Percentiles rank a stretch among this genome's conserved stretches.
Evolutionary conservation across 495 filamentous ascomycete species (phyloP).

Genomic region (Corynascus novoguineensis): DNA sequence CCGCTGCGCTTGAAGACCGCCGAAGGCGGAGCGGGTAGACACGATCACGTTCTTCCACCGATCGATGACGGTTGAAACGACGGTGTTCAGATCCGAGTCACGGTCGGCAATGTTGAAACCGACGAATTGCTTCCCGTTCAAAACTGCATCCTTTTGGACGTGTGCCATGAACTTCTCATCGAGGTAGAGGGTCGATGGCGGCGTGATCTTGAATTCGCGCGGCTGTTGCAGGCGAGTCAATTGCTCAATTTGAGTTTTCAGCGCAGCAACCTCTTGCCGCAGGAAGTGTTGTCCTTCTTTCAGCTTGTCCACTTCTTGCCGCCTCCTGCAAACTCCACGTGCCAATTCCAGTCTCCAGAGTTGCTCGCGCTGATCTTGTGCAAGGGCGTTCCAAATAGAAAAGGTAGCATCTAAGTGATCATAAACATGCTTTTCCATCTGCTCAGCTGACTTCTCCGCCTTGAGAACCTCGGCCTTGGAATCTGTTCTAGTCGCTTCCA

Average conservation of each 20-base stretch:
- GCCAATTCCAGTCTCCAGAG: constrained; percentile 75
- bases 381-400: constrained; percentile 60
- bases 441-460: constrained; percentile 37
- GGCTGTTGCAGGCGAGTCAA: constrained; percentile 64
- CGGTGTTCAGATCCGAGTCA: constrained; percentile 40
- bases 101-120: constrained; percentile 41
- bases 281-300: constrained; percentile 57
- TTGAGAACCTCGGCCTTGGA: constrained; percentile 37
- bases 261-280: constrained; percentile 65
- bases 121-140: constrained; percentile 21
- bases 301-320: constrained; percentile 57
- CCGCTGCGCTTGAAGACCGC: constrained; percentile 34
- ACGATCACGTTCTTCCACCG: constrained; percentile 50
- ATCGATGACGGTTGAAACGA: constrained; percentile 44
- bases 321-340: constrained; percentile 62
- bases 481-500: constrained; percentile 31
- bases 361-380: constrained; percentile 52
- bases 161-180: constrained; percentile 36
- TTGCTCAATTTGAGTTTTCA: constrained; percentile 63
- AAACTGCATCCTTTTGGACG: constrained; percentile 29
- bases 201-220: constrained; percentile 61
- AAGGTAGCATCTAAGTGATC: constrained; percentile 66
- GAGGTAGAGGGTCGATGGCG: constrained; percentile 58
- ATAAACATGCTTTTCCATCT: constrained; percentile 56
- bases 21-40: constrained; percentile 28